Evolutionary conservation across 352 stramenopile species (phyloP).

Genomic region (Aphanomyces invadans): DNA sequence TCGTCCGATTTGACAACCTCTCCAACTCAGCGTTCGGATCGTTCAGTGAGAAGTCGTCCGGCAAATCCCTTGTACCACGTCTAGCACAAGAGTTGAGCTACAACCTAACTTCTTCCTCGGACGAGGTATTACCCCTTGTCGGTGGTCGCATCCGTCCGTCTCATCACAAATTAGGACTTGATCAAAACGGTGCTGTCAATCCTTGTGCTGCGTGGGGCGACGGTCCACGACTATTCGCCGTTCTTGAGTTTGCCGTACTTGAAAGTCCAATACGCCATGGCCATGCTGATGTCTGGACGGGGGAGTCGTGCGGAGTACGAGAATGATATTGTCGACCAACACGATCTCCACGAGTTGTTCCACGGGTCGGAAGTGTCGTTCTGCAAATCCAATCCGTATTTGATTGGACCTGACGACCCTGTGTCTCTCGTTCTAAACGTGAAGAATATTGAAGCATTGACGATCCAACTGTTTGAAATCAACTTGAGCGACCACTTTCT

Average conservation of each 20-base stretch:
- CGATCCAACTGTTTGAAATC: conserved; percentile 53
- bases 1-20: conserved; percentile 2
- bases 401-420: conserved; percentile 36
- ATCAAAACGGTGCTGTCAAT: neutral
- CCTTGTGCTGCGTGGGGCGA: neutral
- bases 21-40: neutral
- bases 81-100: neutral
- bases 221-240: neutral
- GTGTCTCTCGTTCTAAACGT: conserved; percentile 37
- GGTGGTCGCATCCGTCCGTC: neutral
- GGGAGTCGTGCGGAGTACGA: conserved; percentile 17
- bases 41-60: neutral
- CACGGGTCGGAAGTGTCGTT: conserved; percentile 28
- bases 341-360: neutral
- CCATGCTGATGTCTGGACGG: conserved; percentile 8
- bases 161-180: neutral
- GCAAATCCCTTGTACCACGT: neutral
- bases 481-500: conserved; percentile 52
- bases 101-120: neutral
- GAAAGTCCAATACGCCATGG: neutral
- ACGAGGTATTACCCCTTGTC: conserved; percentile 6
- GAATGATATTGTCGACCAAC: neutral
- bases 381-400: conserved; percentile 40
- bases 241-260: conserved; percentile 5
- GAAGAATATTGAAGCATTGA: conserved; percentile 44